Conservation (phyloP, 345 rosid genomes). For the Raphanus sativus region DNA sequence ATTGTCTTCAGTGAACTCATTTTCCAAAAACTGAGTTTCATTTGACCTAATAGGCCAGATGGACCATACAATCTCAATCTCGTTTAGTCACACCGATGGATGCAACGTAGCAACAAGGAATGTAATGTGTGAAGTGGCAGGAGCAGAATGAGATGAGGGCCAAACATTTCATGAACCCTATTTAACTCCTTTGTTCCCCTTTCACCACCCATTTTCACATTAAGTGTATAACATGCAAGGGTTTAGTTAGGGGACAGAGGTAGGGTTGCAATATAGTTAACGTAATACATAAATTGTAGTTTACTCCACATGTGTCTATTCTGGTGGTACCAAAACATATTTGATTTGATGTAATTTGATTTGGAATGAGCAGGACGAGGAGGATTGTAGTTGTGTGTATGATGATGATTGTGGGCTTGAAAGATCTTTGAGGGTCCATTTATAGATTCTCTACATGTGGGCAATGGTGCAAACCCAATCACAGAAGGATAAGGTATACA, state of each 20-base stretch:
- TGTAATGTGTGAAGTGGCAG: constrained; percentile 24
- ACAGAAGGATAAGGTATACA: constrained; percentile 10
- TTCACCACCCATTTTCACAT: constrained; percentile 30
- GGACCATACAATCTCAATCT: background rate
- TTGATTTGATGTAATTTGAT: constrained; percentile 3
- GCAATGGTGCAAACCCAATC: constrained; percentile 27
- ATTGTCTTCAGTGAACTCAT: background rate
- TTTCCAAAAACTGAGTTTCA: background rate
- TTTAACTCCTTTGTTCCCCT: constrained; percentile 7
- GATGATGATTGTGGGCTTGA: constrained; percentile 28
- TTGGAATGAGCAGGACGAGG: constrained; percentile 13
- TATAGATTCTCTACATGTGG: constrained; percentile 29
- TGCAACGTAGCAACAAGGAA: constrained; percentile 26
- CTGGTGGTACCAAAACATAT: constrained; percentile 25
- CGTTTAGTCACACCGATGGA: constrained; percentile 20
- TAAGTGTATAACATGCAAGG: background rate
- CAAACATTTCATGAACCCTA: background rate
- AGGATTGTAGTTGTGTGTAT: constrained; percentile 12
- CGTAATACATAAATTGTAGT: background rate
- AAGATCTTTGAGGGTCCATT: constrained; percentile 33
- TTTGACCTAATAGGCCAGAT: background rate
- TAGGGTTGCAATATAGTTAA: background rate
- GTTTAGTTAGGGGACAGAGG: background rate
- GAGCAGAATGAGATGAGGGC: constrained; percentile 20
- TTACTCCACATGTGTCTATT: constrained; percentile 15